These are phyloP conservation scores for Fraxinus angustifolia DNA, from an alignment of 305 asterid species.

Conservation along the genomic window DNA sequence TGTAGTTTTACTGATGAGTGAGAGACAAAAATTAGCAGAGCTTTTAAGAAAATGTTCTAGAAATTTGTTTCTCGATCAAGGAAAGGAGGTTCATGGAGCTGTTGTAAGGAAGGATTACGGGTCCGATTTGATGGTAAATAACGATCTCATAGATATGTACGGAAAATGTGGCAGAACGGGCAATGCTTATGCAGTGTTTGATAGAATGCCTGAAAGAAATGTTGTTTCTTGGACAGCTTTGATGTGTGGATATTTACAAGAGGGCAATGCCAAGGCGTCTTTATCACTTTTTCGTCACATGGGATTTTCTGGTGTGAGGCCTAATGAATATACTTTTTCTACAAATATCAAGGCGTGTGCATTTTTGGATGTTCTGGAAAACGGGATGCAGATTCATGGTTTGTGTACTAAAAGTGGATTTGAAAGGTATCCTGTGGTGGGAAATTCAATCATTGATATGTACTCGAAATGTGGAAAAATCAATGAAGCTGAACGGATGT, in stretches of 20 bases:
- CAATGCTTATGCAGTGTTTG: slow-evolving; percentile 39
- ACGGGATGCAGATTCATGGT: slow-evolving; percentile 59
- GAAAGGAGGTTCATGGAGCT: slow-evolving; percentile 52
- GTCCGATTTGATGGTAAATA: slow-evolving; percentile 40
- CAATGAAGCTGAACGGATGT: slow-evolving; percentile 48
- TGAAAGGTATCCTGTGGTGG: slow-evolving; percentile 47
- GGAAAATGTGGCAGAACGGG: slow-evolving; percentile 47
- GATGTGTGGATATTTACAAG: slow-evolving; percentile 45
- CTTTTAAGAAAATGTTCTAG: slow-evolving; percentile 47
- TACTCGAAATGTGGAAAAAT: slow-evolving; percentile 49
- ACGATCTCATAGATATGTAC: slow-evolving; percentile 47
- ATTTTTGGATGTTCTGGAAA: slow-evolving; percentile 27
- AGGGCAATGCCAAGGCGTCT: slow-evolving; percentile 33
- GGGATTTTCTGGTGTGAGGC: slow-evolving; percentile 37
- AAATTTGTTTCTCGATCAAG: slow-evolving; percentile 34
- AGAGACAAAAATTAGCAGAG: slow-evolving; percentile 42
- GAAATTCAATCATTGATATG: slow-evolving; percentile 57
- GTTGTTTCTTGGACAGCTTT: slow-evolving; percentile 67
- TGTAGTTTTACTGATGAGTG: slow-evolving; percentile 30
- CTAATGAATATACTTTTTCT: slow-evolving; percentile 56
- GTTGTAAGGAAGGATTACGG: slow-evolving; percentile 43
- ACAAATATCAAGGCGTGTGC: slow-evolving; percentile 60
- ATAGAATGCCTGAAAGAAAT: slow-evolving; percentile 49
- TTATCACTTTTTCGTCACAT: slow-evolving; percentile 42
- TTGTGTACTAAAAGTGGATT: slow-evolving; percentile 51